Evolutionary conservation across 495 filamentous ascomycete genomes (phyloP), one percentile per base, ranked within the genome.

Genomic region (Massariosphaeria phaeospora): DNA sequence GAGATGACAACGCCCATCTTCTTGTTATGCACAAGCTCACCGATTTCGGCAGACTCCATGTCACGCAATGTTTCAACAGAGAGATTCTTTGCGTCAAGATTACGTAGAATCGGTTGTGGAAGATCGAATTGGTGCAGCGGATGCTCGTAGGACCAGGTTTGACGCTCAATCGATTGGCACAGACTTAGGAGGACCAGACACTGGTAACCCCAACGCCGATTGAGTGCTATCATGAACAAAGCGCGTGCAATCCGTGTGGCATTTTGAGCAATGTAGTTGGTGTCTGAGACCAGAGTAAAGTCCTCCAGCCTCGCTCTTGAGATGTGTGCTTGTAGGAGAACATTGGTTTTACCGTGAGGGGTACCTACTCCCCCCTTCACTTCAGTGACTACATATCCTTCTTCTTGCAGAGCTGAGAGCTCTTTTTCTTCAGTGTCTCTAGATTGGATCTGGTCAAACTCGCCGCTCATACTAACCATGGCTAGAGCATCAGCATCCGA

Each of bases 381-480:
- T 36, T 93, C 79, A 47, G 85, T 91, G 5, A 81, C 83, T 12
- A 82, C 77, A 21, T 54, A 55, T 0, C 59, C 75, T 30, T 86
- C 80, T 0, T 85, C 74, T 21, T 76, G 82, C 2, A 95, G 69
- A 35, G 74, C 75, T 24, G 73, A 71, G 9, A 99, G 75, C 67
- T 97, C 93, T 44, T 84, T 80, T 8, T 82, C 78, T 66, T 99
- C 93, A 48, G 62, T 91, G 29, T 99, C 94, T 30, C 93, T 75
- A 5, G 84, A 85, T 67, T 96, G 90, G 48, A 99, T 91, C 54
- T 97, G 95, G 69, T 96, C 87, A 56, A 99, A 99, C 72, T 99
- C 93, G 39, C 89, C 89, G 60, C 89, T 94, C 80, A 89, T 84
- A 66, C 88, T 89, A 63, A 99, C 89, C 90, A 97, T 96, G 57